Percentiles rank a stretch among this genome's conserved stretches.
Conservation (phyloP, 176 grass and related monocot species). For the Bothriochloa decipiens region DNA sequence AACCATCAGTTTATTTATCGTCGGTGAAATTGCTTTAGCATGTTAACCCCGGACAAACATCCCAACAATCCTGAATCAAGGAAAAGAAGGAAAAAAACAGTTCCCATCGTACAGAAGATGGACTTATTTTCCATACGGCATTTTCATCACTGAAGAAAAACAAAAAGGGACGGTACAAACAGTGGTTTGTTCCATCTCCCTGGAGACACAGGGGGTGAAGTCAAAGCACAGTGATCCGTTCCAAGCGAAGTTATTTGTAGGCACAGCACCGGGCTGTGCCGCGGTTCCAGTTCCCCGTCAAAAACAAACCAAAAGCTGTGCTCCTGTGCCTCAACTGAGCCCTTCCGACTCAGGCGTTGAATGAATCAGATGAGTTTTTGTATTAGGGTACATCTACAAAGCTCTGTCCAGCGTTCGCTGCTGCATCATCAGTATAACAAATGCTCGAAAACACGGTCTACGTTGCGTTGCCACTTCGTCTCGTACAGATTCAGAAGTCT, state of each 20-base stretch:
- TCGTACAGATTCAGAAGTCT: constrained; percentile 85
- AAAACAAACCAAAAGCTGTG: neutral
- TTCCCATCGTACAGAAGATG: constrained; percentile 38
- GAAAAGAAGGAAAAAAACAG: neutral
- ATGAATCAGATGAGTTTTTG: neutral
- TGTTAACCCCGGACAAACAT: neutral
- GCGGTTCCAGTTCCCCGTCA: constrained; percentile 7
- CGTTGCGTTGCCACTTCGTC: constrained; percentile 73
- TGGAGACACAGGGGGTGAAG: neutral
- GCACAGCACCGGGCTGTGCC: neutral
- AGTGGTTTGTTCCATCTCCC: constrained; percentile 39
- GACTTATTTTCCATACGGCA: constrained; percentile 29
- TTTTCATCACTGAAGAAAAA: no score
- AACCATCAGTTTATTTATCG: neutral
- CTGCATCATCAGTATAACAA: constrained; percentile 65
- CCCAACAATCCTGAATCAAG: neutral
- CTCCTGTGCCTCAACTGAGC: neutral
- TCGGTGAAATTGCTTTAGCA: neutral
- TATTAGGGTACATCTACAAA: constrained; percentile 28
- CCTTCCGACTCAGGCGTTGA: neutral
- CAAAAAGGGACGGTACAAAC: no score
- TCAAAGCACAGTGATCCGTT: constrained; percentile 6
- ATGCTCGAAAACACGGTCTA: constrained; percentile 80
- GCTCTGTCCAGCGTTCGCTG: neutral
- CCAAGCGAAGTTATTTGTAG: constrained; percentile 32